Evolutionary conservation across 495 filamentous ascomycete species (phyloP), one percentile per base, ranked within the genome.

Genomic region (Neurospora sp.): DNA sequence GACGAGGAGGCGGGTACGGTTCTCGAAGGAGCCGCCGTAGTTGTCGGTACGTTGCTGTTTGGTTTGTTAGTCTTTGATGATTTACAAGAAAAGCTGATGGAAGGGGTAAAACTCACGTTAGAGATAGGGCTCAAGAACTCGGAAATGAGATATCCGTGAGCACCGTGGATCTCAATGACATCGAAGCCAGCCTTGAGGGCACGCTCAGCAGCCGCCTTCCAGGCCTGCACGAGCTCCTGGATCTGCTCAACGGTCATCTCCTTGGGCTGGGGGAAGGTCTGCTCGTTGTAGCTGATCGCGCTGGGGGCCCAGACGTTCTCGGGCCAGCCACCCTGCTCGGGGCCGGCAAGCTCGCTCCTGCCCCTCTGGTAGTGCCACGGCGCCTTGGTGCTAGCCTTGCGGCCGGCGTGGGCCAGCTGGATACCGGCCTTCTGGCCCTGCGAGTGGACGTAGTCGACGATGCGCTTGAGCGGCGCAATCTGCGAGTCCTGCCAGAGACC

Each of bases 401-500:
- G 86, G 16, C 92, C 92, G 27, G 91, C 91, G 77, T 94, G 92
- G 4, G 83, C 89, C 12, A 94, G 85, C 81, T 94, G 92, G 74
- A 94, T 89, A 16, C 87, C 91, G 42, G 90, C 81, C 77, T 92
- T 89, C 74, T 88, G 88, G 74, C 86, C 85, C 79, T 94, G 92
- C 35, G 83, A 86, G 79, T 89, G 87, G 10, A 86, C 77, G 71
- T 85, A 91, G 74, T 91, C 87, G 54, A 87, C 88, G 46, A 92
- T 85, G 66, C 86, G 86, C 75, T 86, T 85, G 39, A 94, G 83
- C 0, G 86, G 86, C 69, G 86, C 84, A 77, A 93, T 91, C 75
- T 94, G 92, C 72, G 82, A 84, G 79, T 91, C 88, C 71, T 89
- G 83, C 92, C 91, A 94, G 8, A 94, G 80, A 5, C 92, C 92